Conservation (phyloP, 805 yeast genomes). For the Starmerella bacillaris region DNA sequence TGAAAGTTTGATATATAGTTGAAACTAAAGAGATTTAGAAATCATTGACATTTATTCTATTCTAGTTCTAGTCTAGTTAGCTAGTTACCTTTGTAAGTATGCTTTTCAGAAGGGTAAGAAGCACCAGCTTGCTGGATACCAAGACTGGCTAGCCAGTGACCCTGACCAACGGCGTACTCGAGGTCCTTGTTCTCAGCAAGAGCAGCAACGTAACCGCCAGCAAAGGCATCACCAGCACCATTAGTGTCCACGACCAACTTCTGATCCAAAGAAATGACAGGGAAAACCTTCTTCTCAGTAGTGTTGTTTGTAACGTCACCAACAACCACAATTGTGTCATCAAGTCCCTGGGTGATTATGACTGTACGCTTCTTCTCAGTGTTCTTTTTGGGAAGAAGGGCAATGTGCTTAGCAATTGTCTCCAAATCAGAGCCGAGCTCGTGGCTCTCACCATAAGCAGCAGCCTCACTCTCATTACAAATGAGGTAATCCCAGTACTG, state of each 20-base stretch:
- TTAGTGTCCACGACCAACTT: slow-evolving; percentile 73
- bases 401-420: slow-evolving; percentile 68
- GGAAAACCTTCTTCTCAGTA: slow-evolving; percentile 35
- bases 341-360: slow-evolving; percentile 87
- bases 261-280: slow-evolving; percentile 55
- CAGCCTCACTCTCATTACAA: slow-evolving; percentile 96
- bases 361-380: slow-evolving; percentile 58
- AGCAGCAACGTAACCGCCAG: slow-evolving; percentile 88
- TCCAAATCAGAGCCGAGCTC: slow-evolving; percentile 45
- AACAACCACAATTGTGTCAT: slow-evolving; percentile 66
- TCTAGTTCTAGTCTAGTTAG: no score
- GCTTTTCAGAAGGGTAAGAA: slow-evolving; percentile 81
- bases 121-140: slow-evolving; percentile 92
- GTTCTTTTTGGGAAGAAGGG: slow-evolving; percentile 61
- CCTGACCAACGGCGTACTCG: slow-evolving; percentile 12
- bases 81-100: no score
- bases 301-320: slow-evolving; percentile 29
- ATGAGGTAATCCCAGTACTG: slow-evolving; percentile 83
- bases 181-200: slow-evolving; percentile 46
- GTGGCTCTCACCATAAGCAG: slow-evolving; percentile 78
- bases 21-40: no score
- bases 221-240: slow-evolving; percentile 98
- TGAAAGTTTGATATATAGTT: no score
- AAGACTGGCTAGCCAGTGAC: slow-evolving; percentile 84
- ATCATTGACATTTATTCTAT: no score